A percentile compares a stretch with the other conserved stretches of the same genome.
phyloP scores from a whole-genome alignment of 2,329 filamentous ascomycete species.

The Cryphonectria parasitica region DNA sequence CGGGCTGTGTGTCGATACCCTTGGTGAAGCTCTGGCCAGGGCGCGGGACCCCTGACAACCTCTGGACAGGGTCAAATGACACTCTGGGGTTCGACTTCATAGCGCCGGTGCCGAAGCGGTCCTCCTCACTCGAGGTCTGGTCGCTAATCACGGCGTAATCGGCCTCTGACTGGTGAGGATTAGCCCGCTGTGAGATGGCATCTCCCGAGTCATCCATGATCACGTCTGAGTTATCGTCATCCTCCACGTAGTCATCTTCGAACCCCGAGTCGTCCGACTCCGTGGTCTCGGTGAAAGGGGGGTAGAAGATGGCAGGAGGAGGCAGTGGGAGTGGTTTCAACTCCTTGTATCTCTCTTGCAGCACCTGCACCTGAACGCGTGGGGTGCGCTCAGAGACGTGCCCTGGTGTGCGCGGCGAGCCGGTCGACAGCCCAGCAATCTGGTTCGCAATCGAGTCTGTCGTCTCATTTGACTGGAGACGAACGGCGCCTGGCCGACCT shows the following conservation, averaged over 20 bases:
- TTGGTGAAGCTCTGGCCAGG: slow-evolving; percentile 1
- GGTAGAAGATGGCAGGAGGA: slow-evolving; percentile 56
- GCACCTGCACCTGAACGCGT: slow-evolving; percentile 50
- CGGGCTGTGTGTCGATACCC: slow-evolving; percentile 32
- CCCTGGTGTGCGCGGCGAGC: slow-evolving; percentile 37
- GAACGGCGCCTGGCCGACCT: neutral
- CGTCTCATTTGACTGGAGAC: slow-evolving; percentile 34
- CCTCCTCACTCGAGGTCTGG: slow-evolving; percentile 45
- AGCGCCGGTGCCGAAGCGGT: slow-evolving; percentile 20
- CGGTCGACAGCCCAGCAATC: slow-evolving; percentile 47
- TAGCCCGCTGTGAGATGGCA: slow-evolving; percentile 40
- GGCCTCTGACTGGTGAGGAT: slow-evolving; percentile 45
- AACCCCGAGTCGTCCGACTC: slow-evolving; percentile 32
- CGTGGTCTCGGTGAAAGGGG: slow-evolving; percentile 49
- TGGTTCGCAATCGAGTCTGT: slow-evolving; percentile 48
- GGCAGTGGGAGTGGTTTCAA: slow-evolving; percentile 55
- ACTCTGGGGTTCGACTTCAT: slow-evolving; percentile 1
- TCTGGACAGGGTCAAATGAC: neutral
- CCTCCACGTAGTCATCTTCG: slow-evolving; percentile 38
- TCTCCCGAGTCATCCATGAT: slow-evolving; percentile 37
- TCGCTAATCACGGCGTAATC: slow-evolving; percentile 45
- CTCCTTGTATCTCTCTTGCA: slow-evolving; percentile 46
- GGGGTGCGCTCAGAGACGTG: slow-evolving; percentile 15
- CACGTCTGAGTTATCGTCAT: slow-evolving; percentile 38
- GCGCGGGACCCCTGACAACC: slow-evolving; percentile 3